phyloP scores from a whole-genome alignment of 1,284 basidiomycete species.

The Cryptococcus neoformans region DNA sequence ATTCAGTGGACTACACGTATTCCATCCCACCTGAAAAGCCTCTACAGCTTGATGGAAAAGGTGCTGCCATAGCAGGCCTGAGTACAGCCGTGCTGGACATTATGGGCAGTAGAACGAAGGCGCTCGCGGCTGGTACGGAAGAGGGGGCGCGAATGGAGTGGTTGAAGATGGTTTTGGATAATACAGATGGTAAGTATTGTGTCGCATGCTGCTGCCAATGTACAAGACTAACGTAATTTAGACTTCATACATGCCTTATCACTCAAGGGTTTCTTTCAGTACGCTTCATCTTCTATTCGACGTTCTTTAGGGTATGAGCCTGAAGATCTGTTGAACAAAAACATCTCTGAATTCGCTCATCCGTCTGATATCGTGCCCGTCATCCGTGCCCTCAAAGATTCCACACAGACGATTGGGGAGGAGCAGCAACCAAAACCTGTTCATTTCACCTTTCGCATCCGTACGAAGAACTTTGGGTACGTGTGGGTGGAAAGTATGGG shows the following conservation, averaged over 20 bases:
- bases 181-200: slow-evolving; percentile 49
- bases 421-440: slow-evolving; percentile 53
- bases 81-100: slow-evolving; percentile 35
- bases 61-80: slow-evolving; percentile 20
- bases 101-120: slow-evolving; percentile 26
- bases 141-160: slow-evolving; percentile 46
- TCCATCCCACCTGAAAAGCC: slow-evolving; percentile 38
- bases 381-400: slow-evolving; percentile 88
- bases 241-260: slow-evolving; percentile 90
- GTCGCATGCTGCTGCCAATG: too few relatives aligned
- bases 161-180: slow-evolving; percentile 63
- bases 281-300: slow-evolving; percentile 77
- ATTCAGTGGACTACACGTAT: slow-evolving; percentile 58
- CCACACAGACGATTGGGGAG: slow-evolving; percentile 48
- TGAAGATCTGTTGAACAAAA: slow-evolving; percentile 74
- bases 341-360: slow-evolving; percentile 76
- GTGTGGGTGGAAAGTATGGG: slow-evolving; percentile 87
- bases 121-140: slow-evolving; percentile 24
- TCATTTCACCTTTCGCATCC: slow-evolving; percentile 72
- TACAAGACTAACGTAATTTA: slow-evolving; percentile 30
- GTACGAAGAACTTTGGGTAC: slow-evolving; percentile 62
- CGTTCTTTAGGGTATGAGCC: slow-evolving; percentile 75
- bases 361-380: slow-evolving; percentile 85
- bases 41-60: slow-evolving; percentile 19
- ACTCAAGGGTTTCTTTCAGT: slow-evolving; percentile 89